These are phyloP conservation scores for Cystobasidium sp. DNA, from an alignment of 1,284 basidiomycete species.

Conservation along the genomic window DNA sequence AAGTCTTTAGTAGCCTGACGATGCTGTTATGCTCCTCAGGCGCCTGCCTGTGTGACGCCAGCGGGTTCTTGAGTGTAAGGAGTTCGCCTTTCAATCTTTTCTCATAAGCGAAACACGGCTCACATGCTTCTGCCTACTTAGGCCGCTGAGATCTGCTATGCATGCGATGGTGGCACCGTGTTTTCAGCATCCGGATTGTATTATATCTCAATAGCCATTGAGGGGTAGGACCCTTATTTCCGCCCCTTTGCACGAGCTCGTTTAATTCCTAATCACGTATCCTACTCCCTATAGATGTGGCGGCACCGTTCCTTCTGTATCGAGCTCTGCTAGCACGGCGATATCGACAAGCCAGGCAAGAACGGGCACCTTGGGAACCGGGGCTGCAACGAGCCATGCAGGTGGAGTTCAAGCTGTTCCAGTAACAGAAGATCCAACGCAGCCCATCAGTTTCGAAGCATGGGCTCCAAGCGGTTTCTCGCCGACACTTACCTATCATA, in stretches of 20 bases:
- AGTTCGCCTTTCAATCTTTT: neutral
- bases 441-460: slow-evolving; percentile 26
- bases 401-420: neutral
- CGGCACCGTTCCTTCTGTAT: no score
- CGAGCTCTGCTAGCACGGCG: no score
- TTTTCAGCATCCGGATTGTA: neutral
- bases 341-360: no score
- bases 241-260: no score
- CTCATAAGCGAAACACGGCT: no score
- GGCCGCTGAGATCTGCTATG: slow-evolving; percentile 5
- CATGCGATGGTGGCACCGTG: slow-evolving; percentile 10
- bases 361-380: neutral
- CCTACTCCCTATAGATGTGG: no score
- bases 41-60: neutral
- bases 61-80: slow-evolving; percentile 10
- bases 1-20: no score
- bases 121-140: neutral
- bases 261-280: no score
- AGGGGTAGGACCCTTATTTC: neutral
- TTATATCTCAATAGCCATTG: slow-evolving; percentile 9
- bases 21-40: neutral
- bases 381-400: neutral
- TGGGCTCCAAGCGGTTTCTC: slow-evolving; percentile 29
- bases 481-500: slow-evolving; percentile 3
- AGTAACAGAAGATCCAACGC: neutral